Evolutionary conservation across 2,329 filamentous ascomycete genomes (phyloP).

Genomic region (Celoporthe dispersa): DNA sequence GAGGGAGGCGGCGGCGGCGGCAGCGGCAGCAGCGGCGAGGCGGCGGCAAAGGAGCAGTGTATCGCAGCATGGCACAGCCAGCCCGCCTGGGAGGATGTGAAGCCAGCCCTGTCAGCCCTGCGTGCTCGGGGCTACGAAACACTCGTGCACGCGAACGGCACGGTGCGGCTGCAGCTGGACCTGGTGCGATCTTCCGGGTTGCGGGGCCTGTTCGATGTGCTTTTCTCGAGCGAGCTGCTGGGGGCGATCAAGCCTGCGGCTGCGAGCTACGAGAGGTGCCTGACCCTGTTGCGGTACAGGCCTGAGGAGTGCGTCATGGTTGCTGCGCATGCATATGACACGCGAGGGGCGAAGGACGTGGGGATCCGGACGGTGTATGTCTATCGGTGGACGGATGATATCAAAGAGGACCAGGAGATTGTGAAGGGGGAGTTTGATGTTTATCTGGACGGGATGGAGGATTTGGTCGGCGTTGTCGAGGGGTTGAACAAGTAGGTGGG

Average conservation of each 20-base stretch:
- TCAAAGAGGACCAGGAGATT: slow-evolving; percentile 48
- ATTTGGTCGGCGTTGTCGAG: slow-evolving; percentile 26
- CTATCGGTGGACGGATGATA: slow-evolving; percentile 57
- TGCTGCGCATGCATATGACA: slow-evolving; percentile 59
- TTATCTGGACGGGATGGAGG: slow-evolving; percentile 36
- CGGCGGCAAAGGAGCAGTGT: slow-evolving; percentile 29
- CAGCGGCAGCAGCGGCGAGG: neutral
- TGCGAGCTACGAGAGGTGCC: slow-evolving; percentile 49
- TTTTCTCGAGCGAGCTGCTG: slow-evolving; percentile 57
- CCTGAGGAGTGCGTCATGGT: slow-evolving; percentile 56
- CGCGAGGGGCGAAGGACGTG: slow-evolving; percentile 50
- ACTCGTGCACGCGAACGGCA: slow-evolving; percentile 60
- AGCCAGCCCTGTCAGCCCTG: slow-evolving; percentile 45
- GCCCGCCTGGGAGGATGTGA: slow-evolving; percentile 56
- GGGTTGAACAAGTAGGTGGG: slow-evolving; percentile 1
- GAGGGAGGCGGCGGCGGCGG: neutral
- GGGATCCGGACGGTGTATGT: slow-evolving; percentile 59
- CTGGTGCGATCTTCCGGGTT: slow-evolving; percentile 51
- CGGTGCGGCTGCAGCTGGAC: slow-evolving; percentile 58
- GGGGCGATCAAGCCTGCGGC: slow-evolving; percentile 53
- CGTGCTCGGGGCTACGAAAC: slow-evolving; percentile 44
- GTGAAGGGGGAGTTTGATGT: slow-evolving; percentile 46
- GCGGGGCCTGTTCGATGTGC: slow-evolving; percentile 47
- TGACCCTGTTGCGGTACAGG: slow-evolving; percentile 48
- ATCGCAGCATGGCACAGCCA: slow-evolving; percentile 53